Evolutionary conservation across 1,284 basidiomycete genomes (phyloP).

Genomic region (Trametes pubescens): DNA sequence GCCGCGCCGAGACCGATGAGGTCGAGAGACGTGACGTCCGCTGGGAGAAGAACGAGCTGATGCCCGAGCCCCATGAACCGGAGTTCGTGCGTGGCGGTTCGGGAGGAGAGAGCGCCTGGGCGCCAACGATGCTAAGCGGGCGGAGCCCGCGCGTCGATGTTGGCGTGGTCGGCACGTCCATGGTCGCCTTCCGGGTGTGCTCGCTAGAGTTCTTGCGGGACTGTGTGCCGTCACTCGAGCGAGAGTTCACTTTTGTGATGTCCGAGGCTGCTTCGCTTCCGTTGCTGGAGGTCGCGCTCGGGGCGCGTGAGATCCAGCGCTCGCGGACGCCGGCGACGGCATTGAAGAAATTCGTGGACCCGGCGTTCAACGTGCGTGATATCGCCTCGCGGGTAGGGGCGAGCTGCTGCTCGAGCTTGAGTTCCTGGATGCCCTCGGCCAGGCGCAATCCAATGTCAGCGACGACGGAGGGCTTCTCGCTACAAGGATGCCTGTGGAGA

Average conservation of each 20-base stretch:
- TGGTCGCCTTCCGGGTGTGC: constrained; percentile 11
- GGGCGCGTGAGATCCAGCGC: constrained; percentile 66
- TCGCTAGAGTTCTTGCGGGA: constrained; percentile 26
- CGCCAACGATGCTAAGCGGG: constrained; percentile 43
- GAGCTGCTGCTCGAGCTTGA: constrained; percentile 89
- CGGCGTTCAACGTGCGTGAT: constrained; percentile 73
- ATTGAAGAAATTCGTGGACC: constrained; percentile 86
- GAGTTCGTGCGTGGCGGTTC: constrained; percentile 44
- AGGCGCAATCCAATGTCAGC: constrained; percentile 89
- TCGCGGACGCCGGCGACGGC: constrained; percentile 88
- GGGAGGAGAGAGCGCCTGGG: constrained; percentile 39
- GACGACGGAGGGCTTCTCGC: constrained; percentile 87
- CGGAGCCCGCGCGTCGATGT: constrained; percentile 36
- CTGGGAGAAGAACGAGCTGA: constrained; percentile 67
- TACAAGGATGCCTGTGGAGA: constrained; percentile 79
- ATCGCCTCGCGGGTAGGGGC: constrained; percentile 90
- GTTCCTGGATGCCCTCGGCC: constrained; percentile 89
- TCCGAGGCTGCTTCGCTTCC: constrained; percentile 31
- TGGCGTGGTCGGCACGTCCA: constrained; percentile 21
- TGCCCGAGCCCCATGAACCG: constrained; percentile 61
- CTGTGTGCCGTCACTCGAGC: constrained; percentile 22
- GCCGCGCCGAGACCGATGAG: constrained; percentile 21
- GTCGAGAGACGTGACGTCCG: constrained; percentile 49
- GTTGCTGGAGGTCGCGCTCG: constrained; percentile 45
- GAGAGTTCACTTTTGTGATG: constrained; percentile 52